phyloP scores from a whole-genome alignment of 208 protist species.

The Trypanosoma congolense region DNA sequence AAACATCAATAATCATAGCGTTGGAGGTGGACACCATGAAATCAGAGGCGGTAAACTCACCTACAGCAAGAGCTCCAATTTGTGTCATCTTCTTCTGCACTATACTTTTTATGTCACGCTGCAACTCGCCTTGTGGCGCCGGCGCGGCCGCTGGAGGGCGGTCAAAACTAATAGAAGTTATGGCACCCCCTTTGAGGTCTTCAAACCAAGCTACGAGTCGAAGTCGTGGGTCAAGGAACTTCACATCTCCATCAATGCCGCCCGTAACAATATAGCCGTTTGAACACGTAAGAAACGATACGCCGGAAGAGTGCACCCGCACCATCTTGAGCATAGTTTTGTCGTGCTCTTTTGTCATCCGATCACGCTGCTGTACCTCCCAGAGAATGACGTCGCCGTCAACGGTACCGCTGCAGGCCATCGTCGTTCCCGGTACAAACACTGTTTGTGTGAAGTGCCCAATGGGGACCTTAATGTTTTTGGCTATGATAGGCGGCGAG shows the following conservation, averaged over 20 bases:
- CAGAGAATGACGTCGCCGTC: slow-evolving; percentile 92
- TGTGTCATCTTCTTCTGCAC: slow-evolving; percentile 37
- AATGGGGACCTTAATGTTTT: slow-evolving; percentile 77
- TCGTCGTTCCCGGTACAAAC: slow-evolving; percentile 78
- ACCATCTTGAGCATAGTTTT: slow-evolving; percentile 92
- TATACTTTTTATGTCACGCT: slow-evolving; percentile 21
- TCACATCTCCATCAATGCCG: slow-evolving; percentile 91
- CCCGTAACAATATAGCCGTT: slow-evolving; percentile 90
- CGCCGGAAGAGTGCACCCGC: slow-evolving; percentile 64
- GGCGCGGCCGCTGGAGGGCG: slow-evolving; percentile 14
- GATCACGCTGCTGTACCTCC: slow-evolving; percentile 73
- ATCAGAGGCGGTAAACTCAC: slow-evolving; percentile 71
- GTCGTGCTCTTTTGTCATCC: slow-evolving; percentile 81
- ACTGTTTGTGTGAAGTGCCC: slow-evolving; percentile 89
- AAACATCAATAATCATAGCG: slow-evolving; percentile 89
- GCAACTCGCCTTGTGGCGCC: slow-evolving; percentile 28
- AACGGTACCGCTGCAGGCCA: slow-evolving; percentile 87
- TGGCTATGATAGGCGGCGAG: slow-evolving; percentile 72
- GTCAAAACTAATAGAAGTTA: slow-evolving; percentile 92
- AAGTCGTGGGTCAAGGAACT: slow-evolving; percentile 93
- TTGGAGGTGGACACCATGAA: slow-evolving; percentile 91
- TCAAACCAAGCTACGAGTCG: slow-evolving; percentile 94
- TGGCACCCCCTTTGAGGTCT: slow-evolving; percentile 88
- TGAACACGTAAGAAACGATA: slow-evolving; percentile 79
- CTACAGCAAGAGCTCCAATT: slow-evolving; percentile 42